These are phyloP conservation scores for Pseudocercospora musae DNA, from an alignment of 2,329 filamentous ascomycete genomes.

Conservation along the genomic window DNA sequence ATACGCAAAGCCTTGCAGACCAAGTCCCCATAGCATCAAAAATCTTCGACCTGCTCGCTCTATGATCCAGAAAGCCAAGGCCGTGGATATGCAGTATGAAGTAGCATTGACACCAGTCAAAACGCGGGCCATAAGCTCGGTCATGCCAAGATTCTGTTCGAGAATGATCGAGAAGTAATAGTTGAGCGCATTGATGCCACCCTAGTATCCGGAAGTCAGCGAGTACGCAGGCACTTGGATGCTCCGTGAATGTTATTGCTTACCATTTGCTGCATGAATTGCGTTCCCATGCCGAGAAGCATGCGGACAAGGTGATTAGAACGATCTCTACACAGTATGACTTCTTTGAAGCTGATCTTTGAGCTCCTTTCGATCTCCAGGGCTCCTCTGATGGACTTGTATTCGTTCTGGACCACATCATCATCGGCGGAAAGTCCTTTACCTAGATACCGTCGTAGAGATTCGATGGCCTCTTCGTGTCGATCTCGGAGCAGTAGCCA, in stretches of 20 bases:
- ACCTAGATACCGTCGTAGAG: constrained; percentile 47
- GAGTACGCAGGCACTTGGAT: not conserved
- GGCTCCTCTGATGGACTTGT: constrained; percentile 15
- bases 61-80: constrained; percentile 18
- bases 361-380: constrained; percentile 10
- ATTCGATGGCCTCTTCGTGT: constrained; percentile 27
- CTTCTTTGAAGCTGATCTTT: constrained; percentile 14
- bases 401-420: constrained; percentile 7
- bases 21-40: constrained; percentile 12
- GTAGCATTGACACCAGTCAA: constrained; percentile 16
- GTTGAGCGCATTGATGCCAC: constrained; percentile 14
- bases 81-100: constrained; percentile 13
- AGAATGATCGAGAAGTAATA: constrained; percentile 17
- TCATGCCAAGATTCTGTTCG: constrained; percentile 15
- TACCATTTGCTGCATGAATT: constrained; percentile 11
- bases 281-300: constrained; percentile 15
- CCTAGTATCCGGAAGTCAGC: not conserved
- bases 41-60: constrained; percentile 13
- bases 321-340: constrained; percentile 12
- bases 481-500: constrained; percentile 37
- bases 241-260: too few relatives aligned
- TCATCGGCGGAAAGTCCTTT: constrained; percentile 31
- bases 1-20: constrained; percentile 11
- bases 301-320: constrained; percentile 12
- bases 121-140: constrained; percentile 13